A percentile compares a stretch with the other conserved stretches of the same genome.
phyloP scores from a whole-genome alignment of 148 eudicot species.

The Rhododendron kiyosumense region DNA sequence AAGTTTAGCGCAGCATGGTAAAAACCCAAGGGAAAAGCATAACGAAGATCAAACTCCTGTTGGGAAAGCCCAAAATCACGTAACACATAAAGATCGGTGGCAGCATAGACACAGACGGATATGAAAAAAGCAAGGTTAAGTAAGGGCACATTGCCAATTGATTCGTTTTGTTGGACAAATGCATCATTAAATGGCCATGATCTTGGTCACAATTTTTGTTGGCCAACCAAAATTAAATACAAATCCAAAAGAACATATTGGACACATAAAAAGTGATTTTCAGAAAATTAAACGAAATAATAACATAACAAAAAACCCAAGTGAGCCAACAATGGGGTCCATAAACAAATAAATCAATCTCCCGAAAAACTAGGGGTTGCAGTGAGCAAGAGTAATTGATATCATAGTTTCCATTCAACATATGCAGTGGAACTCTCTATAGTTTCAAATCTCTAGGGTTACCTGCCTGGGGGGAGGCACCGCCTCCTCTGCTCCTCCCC shows the following conservation, averaged over 20 bases:
- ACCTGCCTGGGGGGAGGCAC: too few relatives aligned
- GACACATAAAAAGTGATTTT: background rate
- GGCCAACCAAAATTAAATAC: background rate
- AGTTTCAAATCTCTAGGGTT: too few relatives aligned
- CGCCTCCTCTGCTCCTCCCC: too few relatives aligned
- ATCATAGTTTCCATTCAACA: too few relatives aligned
- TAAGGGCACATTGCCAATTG: background rate
- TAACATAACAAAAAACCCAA: background rate
- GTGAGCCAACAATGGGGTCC: background rate
- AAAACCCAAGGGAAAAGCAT: conserved; percentile 77
- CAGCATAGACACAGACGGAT: background rate
- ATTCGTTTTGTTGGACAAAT: background rate
- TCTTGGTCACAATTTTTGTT: background rate
- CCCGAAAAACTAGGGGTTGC: background rate
- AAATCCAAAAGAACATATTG: background rate
- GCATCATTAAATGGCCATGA: background rate
- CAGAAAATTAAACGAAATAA: background rate
- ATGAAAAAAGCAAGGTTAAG: background rate
- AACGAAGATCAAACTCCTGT: conserved; percentile 88
- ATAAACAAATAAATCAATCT: background rate
- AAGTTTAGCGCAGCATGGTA: conserved; percentile 63
- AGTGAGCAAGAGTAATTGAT: background rate
- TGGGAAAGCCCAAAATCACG: conserved; percentile 13
- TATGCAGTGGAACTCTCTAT: too few relatives aligned
- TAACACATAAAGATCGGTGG: background rate